These are phyloP conservation scores for Epicoccum sorghinum DNA, from an alignment of 2,329 filamentous ascomycete genomes.

Conservation along the genomic window DNA sequence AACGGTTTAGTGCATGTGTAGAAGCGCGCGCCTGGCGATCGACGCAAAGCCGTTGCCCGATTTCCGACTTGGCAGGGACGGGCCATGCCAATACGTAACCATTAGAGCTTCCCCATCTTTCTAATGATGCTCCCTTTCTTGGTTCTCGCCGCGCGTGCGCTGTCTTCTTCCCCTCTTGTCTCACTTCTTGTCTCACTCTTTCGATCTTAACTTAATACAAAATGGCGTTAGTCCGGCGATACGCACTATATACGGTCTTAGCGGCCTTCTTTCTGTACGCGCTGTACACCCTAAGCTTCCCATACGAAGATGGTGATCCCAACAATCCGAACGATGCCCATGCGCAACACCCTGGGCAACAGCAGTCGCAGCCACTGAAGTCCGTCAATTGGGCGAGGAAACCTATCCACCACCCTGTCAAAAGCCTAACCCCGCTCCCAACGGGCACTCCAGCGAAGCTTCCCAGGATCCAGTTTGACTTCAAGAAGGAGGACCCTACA, in stretches of 20 bases:
- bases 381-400: slow-evolving; percentile 50
- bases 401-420: slow-evolving; percentile 49
- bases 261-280: slow-evolving; percentile 44
- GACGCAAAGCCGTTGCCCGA: slow-evolving; percentile 7
- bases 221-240: slow-evolving; percentile 51
- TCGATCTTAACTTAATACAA: slow-evolving; percentile 21
- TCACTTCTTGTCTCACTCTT: slow-evolving; percentile 16
- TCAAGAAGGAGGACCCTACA: slow-evolving; percentile 45
- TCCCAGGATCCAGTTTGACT: slow-evolving; percentile 52
- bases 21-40: slow-evolving; percentile 9
- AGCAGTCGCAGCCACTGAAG: slow-evolving; percentile 9
- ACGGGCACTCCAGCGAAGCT: slow-evolving; percentile 45
- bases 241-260: slow-evolving; percentile 43
- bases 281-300: slow-evolving; percentile 46
- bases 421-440: slow-evolving; percentile 46
- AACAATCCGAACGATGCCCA: slow-evolving; percentile 16
- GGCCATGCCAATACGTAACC: not conserved
- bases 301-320: slow-evolving; percentile 29
- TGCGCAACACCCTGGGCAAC: slow-evolving; percentile 4
- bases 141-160: not conserved
- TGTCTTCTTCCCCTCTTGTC: slow-evolving; percentile 11
- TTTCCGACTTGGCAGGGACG: slow-evolving; percentile 15
- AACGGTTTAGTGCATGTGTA: not conserved
- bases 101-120: slow-evolving; percentile 3
- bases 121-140: slow-evolving; percentile 6